Evolutionary conservation across 805 yeast genomes (phyloP).

Genomic region (Starmerella bacillaris): DNA sequence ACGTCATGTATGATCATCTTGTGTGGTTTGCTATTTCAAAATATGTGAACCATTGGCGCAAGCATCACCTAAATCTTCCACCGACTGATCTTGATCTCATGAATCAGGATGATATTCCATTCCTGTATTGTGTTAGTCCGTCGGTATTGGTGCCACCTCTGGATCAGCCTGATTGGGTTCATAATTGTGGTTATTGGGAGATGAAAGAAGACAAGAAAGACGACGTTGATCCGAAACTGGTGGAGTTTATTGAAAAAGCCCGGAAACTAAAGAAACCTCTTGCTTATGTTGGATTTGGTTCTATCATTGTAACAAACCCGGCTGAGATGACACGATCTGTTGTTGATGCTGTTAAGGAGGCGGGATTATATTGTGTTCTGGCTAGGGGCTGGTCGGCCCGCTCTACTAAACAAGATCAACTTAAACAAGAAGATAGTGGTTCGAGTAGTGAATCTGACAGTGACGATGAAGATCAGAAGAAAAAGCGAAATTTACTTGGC

Average conservation of each 20-base stretch:
- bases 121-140: constrained; percentile 77
- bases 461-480: constrained; percentile 14
- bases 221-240: constrained; percentile 36
- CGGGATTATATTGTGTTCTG: constrained; percentile 71
- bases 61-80: constrained; percentile 41
- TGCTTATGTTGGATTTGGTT: constrained; percentile 89
- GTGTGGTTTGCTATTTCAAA: constrained; percentile 85
- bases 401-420: constrained; percentile 23
- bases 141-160: constrained; percentile 78
- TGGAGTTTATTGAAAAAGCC: constrained; percentile 46
- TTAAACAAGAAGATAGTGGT: too few species aligned
- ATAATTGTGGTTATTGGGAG: constrained; percentile 91
- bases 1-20: constrained; percentile 78
- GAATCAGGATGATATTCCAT: constrained; percentile 70
- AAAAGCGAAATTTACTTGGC: too few species aligned
- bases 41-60: constrained; percentile 80
- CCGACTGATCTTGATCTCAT: constrained; percentile 51
- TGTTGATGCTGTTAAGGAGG: constrained; percentile 55
- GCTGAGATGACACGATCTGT: constrained; percentile 59
- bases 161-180: constrained; percentile 90
- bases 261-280: constrained; percentile 42
- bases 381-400: constrained; percentile 94
- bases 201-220: constrained; percentile 42
- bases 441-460: too few species aligned
- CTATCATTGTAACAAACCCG: constrained; percentile 79